Evolutionary conservation across 768 basidiomycete genomes (phyloP).

Genomic region (Boletus subparvulus): DNA sequence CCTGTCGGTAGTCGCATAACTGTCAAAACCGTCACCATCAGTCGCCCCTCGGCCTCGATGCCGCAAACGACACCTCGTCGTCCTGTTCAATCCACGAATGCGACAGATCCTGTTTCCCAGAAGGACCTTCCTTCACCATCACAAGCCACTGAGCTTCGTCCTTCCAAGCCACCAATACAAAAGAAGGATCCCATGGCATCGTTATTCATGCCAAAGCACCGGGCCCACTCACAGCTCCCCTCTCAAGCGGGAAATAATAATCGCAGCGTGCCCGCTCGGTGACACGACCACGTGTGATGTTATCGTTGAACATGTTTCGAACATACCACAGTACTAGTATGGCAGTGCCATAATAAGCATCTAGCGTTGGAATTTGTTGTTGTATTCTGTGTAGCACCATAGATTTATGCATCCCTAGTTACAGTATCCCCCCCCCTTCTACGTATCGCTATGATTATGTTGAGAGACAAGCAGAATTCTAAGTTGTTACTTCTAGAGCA

Average conservation of each 20-base stretch:
- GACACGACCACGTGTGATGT: slow-evolving; percentile 3
- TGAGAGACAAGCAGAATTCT: background rate
- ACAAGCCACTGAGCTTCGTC: slow-evolving; percentile 28
- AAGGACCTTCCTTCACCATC: slow-evolving; percentile 33
- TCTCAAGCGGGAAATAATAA: slow-evolving; percentile 28
- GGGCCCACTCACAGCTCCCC: slow-evolving; percentile 56
- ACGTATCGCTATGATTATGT: slow-evolving; percentile 10
- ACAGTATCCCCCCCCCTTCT: background rate
- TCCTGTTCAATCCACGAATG: slow-evolving; percentile 35
- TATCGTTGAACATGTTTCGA: background rate
- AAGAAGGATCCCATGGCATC: slow-evolving; percentile 66
- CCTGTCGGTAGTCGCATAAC: slow-evolving; percentile 43
- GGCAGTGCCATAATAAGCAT: slow-evolving; percentile 4
- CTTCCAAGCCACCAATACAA: slow-evolving; percentile 38
- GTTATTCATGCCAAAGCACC: slow-evolving; percentile 75
- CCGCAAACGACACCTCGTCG: slow-evolving; percentile 14
- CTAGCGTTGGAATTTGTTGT: slow-evolving; percentile 5
- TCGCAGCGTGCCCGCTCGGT: slow-evolving; percentile 24
- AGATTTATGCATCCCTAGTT: slow-evolving; percentile 10
- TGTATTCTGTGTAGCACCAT: slow-evolving; percentile 16
- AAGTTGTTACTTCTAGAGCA: background rate
- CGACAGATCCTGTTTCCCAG: slow-evolving; percentile 11
- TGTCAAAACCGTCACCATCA: slow-evolving; percentile 49
- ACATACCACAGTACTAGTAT: background rate
- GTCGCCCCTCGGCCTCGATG: slow-evolving; percentile 30